Conservation (phyloP, 1,284 basidiomycete species). For the Pascua sp. region DNA sequence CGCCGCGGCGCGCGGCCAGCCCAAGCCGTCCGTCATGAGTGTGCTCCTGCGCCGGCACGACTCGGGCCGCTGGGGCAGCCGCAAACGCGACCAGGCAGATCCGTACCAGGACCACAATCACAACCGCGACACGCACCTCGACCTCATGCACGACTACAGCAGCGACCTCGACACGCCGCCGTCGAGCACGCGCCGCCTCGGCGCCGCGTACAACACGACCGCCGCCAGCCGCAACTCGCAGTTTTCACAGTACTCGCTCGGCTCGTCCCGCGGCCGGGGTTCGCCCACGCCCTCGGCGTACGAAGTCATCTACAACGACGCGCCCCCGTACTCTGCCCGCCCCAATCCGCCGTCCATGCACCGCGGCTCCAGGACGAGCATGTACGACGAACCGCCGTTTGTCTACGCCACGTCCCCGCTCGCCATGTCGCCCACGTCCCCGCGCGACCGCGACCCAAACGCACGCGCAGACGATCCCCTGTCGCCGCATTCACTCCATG, state of each 20-base stretch:
- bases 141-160: slow-evolving; percentile 1
- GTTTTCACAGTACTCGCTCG: too few species aligned
- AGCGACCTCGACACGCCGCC: background rate
- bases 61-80: slow-evolving; percentile 10
- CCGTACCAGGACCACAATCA: slow-evolving; percentile 9
- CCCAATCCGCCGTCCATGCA: too few species aligned
- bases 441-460: too few species aligned
- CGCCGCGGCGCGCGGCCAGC: slow-evolving; percentile 8
- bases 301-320: too few species aligned
- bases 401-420: background rate
- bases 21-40: slow-evolving; percentile 9
- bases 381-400: background rate
- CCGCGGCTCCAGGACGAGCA: background rate
- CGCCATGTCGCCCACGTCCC: background rate
- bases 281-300: too few species aligned
- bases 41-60: background rate
- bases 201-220: too few species aligned
- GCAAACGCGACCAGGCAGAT: background rate
- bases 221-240: too few species aligned
- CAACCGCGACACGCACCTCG: slow-evolving; percentile 3
- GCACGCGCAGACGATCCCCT: too few species aligned
- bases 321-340: too few species aligned
- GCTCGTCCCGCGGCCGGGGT: too few species aligned
- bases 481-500: too few species aligned
- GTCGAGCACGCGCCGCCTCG: background rate